Conservation (phyloP, 2,329 filamentous ascomycete species). For the Diatrype stigma region DNA sequence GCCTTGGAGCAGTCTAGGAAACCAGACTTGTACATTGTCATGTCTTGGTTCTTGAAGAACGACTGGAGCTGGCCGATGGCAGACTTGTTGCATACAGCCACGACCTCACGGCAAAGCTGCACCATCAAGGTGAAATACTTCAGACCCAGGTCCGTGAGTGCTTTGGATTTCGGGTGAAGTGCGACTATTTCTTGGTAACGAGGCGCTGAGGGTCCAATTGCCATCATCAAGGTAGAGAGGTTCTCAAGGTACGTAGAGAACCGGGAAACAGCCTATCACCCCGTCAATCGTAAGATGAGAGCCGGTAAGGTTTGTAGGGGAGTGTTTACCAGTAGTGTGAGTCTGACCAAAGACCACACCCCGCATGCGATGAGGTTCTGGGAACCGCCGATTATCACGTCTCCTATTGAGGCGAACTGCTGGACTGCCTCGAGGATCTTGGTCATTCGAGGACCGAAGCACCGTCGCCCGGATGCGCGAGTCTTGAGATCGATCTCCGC, state of each 20-base stretch:
- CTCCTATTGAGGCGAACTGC: conserved; percentile 39
- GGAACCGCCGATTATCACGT: conserved; percentile 35
- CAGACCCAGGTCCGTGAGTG: conserved; percentile 29
- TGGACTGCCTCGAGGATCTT: conserved; percentile 37
- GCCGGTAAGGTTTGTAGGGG: conserved; percentile 4
- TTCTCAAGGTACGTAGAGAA: conserved; percentile 33
- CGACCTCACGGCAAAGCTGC: conserved; percentile 31
- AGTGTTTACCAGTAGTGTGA: conserved; percentile 34
- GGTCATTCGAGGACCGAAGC: conserved; percentile 36
- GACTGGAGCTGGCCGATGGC: conserved; percentile 26
- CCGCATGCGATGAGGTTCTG: conserved; percentile 42
- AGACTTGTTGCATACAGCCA: conserved; percentile 30
- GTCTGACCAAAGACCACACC: conserved; percentile 40
- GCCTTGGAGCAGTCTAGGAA: conserved; percentile 29
- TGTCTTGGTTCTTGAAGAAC: conserved; percentile 26
- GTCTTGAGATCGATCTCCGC: conserved; percentile 30
- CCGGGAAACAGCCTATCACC: conserved; percentile 24
- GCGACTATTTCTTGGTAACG: conserved; percentile 34
- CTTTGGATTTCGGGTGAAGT: conserved; percentile 34
- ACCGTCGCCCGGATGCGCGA: conserved; percentile 20
- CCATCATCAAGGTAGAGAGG: conserved; percentile 37
- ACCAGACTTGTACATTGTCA: conserved; percentile 28
- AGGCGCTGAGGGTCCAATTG: conserved; percentile 34
- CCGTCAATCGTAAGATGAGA: conserved; percentile 3
- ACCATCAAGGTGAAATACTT: conserved; percentile 40